Percentiles rank a stretch among this genome's conserved stretches.
Conservation (phyloP, 371 early-diverging fungal species). For the Mucor circinelloides region DNA sequence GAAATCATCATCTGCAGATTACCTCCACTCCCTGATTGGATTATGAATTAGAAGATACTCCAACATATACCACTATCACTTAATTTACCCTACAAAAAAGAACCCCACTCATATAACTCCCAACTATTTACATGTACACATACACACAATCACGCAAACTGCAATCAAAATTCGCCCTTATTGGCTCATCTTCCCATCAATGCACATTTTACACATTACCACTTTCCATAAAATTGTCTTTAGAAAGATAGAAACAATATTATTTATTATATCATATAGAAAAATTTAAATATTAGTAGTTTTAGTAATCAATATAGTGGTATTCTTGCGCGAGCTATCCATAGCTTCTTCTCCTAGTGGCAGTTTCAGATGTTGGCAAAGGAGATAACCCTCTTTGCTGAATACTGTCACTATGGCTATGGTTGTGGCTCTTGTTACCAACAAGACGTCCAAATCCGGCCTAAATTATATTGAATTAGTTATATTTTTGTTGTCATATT, state of each 20-base stretch:
- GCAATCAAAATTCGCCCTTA: background rate
- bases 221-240: background rate
- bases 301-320: background rate
- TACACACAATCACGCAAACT: background rate
- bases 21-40: constrained; percentile 22
- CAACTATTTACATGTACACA: background rate
- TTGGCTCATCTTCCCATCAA: background rate
- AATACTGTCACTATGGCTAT: background rate
- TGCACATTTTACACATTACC: background rate
- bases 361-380: background rate
- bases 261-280: background rate
- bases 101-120: background rate
- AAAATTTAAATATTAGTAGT: background rate
- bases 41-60: background rate
- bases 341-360: constrained; percentile 9
- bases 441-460: constrained; percentile 14
- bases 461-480: background rate
- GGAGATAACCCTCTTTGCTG: background rate
- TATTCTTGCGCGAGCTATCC: background rate
- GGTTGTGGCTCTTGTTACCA: background rate
- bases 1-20: constrained; percentile 17
- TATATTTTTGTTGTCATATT: background rate
- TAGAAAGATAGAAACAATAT: background rate
- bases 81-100: background rate
- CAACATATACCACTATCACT: background rate